Evolutionary conservation across 176 grass and related monocot species (phyloP).

Genomic region (Phragmites australis): DNA sequence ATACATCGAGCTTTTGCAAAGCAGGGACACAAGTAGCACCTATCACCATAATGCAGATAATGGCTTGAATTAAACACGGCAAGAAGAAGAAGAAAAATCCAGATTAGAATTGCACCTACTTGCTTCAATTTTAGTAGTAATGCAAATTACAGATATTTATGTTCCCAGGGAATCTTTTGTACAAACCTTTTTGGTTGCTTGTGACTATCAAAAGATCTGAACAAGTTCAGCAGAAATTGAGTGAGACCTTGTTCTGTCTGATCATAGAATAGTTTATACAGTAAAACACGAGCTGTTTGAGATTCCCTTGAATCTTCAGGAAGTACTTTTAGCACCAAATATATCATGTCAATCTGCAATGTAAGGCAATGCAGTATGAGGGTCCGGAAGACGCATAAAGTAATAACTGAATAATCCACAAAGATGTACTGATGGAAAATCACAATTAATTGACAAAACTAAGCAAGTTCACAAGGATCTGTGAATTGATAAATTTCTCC

Average conservation of each 20-base stretch:
- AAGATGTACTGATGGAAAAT: conserved; percentile 1
- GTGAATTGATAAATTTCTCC: not conserved
- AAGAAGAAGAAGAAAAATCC: not conserved
- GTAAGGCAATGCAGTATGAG: conserved; percentile 13
- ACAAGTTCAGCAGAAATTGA: conserved; percentile 83
- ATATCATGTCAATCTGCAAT: conserved; percentile 86
- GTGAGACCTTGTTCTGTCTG: conserved; percentile 92
- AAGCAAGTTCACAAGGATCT: not conserved
- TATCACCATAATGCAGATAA: conserved; percentile 17
- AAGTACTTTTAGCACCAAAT: conserved; percentile 85
- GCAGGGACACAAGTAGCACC: conserved; percentile 9
- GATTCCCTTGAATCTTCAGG: conserved; percentile 81
- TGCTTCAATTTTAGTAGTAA: conserved; percentile 26
- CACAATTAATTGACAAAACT: not conserved
- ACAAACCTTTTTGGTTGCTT: conserved; percentile 95
- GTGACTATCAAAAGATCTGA: conserved; percentile 87
- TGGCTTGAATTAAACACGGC: not conserved
- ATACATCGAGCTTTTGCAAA: conserved; percentile 20
- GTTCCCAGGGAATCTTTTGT: conserved; percentile 3
- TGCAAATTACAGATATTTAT: conserved; percentile 16
- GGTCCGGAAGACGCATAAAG: not conserved
- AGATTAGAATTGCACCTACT: not conserved
- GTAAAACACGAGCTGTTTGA: conserved; percentile 78
- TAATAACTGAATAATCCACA: not conserved
- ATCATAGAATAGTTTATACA: conserved; percentile 98